Conservation (phyloP, 139 green algal species). For the Chlamydomonas schloesseri region DNA sequence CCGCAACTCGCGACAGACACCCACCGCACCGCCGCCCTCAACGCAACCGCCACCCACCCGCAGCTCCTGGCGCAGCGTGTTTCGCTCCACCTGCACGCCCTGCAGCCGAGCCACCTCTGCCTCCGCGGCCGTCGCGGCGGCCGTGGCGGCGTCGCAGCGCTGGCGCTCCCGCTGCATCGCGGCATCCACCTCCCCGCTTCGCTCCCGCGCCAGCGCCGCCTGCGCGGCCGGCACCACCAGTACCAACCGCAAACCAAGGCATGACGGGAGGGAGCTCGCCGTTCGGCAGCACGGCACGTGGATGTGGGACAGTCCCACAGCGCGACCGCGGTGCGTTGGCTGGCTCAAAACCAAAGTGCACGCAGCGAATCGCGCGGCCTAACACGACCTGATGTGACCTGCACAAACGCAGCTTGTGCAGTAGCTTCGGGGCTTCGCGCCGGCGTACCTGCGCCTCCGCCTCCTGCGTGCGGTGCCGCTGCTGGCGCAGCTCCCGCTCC, state of each 20-base stretch:
- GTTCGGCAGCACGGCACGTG: too few relatives aligned
- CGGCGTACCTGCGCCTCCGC: constrained; percentile 2
- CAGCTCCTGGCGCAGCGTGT: background rate
- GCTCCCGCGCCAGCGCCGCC: background rate
- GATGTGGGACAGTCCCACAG: too few relatives aligned
- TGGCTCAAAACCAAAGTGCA: too few relatives aligned
- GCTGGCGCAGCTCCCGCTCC: constrained; percentile 7
- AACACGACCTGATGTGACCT: too few relatives aligned
- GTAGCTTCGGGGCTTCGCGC: too few relatives aligned
- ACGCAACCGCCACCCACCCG: background rate
- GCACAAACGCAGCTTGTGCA: too few relatives aligned
- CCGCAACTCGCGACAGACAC: too few relatives aligned
- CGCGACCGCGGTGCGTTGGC: too few relatives aligned
- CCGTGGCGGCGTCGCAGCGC: constrained; percentile 18
- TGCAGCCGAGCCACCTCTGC: background rate
- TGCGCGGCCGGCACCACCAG: background rate
- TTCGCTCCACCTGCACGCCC: background rate
- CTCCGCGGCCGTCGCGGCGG: background rate
- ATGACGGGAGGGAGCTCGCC: too few relatives aligned
- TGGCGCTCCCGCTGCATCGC: constrained; percentile 8
- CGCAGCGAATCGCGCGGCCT: too few relatives aligned
- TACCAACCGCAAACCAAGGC: too few relatives aligned
- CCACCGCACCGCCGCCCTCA: background rate
- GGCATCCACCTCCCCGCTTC: background rate
- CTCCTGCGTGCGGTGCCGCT: background rate